Conservation (phyloP, 768 basidiomycete genomes). For the Phaeotremella fagi region DNA sequence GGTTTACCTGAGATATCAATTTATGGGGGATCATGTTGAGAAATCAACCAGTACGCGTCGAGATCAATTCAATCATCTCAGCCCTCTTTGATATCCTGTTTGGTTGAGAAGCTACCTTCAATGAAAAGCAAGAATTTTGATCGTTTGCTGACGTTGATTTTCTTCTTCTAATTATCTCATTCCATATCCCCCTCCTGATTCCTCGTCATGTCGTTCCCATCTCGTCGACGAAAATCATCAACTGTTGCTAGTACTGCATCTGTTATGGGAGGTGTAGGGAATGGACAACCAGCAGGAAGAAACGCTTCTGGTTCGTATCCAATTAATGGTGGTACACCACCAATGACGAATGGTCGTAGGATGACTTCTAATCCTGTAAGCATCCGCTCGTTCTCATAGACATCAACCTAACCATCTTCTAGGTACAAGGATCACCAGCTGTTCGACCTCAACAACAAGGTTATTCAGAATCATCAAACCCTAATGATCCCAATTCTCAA, state of each 20-base stretch:
- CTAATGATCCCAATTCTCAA: not conserved
- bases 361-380: constrained; percentile 36
- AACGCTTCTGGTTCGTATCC: constrained; percentile 4
- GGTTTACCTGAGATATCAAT: no score
- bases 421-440: not conserved
- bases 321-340: constrained; percentile 15
- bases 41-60: no score
- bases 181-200: no score
- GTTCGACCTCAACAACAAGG: not conserved
- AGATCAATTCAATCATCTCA: no score
- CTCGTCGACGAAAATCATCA: constrained; percentile 10
- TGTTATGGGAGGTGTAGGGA: not conserved
- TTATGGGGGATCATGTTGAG: no score
- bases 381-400: not conserved
- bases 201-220: constrained; percentile 1
- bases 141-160: no score
- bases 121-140: no score
- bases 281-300: constrained; percentile 10
- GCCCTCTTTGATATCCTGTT: no score
- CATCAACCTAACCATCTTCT: not conserved
- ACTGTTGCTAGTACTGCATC: constrained; percentile 11
- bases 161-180: no score
- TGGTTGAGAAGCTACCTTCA: no score
- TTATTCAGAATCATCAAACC: not conserved
- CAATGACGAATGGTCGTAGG: constrained; percentile 26